A percentile compares a stretch with the other conserved stretches of the same genome.
Evolutionary conservation across 495 filamentous ascomycete species (phyloP).

Genomic region (Talaromyces wortmannii): DNA sequence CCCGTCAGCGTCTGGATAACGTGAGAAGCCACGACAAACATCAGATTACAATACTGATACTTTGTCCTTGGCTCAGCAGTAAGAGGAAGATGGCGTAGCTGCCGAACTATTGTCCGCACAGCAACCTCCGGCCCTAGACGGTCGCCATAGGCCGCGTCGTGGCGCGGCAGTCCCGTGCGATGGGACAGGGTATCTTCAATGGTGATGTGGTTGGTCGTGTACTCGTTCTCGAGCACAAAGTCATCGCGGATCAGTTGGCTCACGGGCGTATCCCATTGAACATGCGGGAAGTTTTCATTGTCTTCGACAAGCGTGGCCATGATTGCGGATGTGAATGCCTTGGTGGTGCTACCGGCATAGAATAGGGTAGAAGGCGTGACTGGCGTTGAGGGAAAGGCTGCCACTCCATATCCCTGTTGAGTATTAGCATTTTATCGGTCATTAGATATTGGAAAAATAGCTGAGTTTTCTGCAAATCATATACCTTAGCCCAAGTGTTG

Average conservation of each 20-base stretch:
- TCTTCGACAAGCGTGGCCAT: constrained; percentile 36
- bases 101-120: constrained; percentile 20
- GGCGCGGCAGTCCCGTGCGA: constrained; percentile 39
- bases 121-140: constrained; percentile 3
- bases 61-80: constrained; percentile 27
- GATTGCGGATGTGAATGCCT: constrained; percentile 45
- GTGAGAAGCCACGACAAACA: constrained; percentile 39
- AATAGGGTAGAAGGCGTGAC: constrained; percentile 33
- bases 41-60: constrained; percentile 47
- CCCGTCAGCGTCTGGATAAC: constrained; percentile 25
- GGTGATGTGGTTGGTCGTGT: constrained; percentile 33
- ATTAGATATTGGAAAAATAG: neutral
- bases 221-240: constrained; percentile 38
- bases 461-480: neutral
- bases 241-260: constrained; percentile 36
- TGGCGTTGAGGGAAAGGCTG: constrained; percentile 22
- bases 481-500: constrained; percentile 10
- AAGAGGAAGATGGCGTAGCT: constrained; percentile 34
- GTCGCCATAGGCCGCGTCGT: constrained; percentile 20
- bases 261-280: constrained; percentile 44
- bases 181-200: constrained; percentile 47
- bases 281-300: constrained; percentile 8
- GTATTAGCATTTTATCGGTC: neutral
- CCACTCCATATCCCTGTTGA: constrained; percentile 42
- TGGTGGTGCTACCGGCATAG: constrained; percentile 42